Conservation (phyloP, 2,329 filamentous ascomycete genomes). For the Coniochaeta sp. region DNA sequence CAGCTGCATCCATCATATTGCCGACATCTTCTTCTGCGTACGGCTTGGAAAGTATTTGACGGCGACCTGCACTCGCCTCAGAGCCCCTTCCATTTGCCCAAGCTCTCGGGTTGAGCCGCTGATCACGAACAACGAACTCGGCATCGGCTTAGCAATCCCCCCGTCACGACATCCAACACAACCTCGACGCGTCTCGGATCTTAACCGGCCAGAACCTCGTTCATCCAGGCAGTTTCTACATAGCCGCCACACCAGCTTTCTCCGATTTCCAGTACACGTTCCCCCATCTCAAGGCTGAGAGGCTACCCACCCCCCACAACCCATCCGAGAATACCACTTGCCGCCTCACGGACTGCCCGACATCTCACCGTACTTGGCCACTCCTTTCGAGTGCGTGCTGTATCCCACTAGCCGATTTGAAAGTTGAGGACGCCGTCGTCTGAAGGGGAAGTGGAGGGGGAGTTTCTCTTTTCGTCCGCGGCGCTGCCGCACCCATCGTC, state of each 20-base stretch:
- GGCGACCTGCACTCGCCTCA: constrained; percentile 3
- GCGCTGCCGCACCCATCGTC: constrained; percentile 49
- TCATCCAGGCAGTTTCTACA: neutral
- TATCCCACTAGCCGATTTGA: neutral
- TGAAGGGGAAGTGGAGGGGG: constrained; percentile 49
- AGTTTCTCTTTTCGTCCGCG: constrained; percentile 38
- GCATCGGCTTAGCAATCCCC: neutral
- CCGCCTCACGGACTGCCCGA: neutral
- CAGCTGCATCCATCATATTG: neutral
- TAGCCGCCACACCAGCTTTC: neutral
- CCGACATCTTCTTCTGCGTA: neutral
- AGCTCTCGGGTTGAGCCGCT: constrained; percentile 1
- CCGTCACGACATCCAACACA: neutral
- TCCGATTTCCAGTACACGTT: neutral
- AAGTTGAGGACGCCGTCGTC: constrained; percentile 30
- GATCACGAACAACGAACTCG: neutral
- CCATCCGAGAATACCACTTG: neutral
- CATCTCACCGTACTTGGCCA: neutral
- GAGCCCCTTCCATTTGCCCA: neutral
- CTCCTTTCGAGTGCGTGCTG: neutral
- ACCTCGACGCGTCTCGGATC: neutral
- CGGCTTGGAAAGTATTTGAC: neutral
- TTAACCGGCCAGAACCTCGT: neutral
- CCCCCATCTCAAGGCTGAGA: neutral
- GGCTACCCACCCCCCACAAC: neutral